Base-by-base conservation (phyloP, 2,329 filamentous ascomycete genomes). In the Paradendryphiella salina region DNA sequence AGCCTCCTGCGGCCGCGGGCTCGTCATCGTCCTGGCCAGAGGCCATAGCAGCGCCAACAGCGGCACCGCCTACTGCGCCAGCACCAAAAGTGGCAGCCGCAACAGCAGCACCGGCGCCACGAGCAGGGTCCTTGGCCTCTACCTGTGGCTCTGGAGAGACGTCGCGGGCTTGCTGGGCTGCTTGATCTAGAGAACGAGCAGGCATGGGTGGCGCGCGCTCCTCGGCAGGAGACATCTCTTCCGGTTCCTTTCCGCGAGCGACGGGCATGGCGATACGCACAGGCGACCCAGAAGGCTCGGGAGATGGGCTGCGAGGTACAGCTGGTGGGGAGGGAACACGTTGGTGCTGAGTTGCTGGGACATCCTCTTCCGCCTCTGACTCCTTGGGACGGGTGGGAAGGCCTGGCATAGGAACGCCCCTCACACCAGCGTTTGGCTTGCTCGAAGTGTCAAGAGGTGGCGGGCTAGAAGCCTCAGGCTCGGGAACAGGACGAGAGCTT, bases 201-300 rank as follows among this genome's bases (percentile, higher is more conserved):
- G 88, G 88, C 61, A 93, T 78, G 14, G 80, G 80, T 20, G 82
- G 79, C 31, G 78, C 77, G 34, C 76, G 66, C 18, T 76, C 73
- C 51, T 78, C 75, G 28, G 79, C 75, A 9, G 77, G 73, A 15
- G 82, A 79, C 62, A 86, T 79, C 23, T 81, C 69, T 26, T 76
- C 71, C 8, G 76, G 75, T 29, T 75, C 72, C 26, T 79, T 76
- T 43, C 80, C 82, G 50, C 88, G 88, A 42, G 84, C 80, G 47
- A 97, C 88, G 3, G 94, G 94, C 73, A 93, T 87, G 11, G 92
- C 91, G 60, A 97, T 82, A 41, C 88, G 88, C 56, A 95, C 86
- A 5, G 93, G 93, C 1, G 90, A 96, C 38, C 79, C 76, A 39
- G 85, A 81, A 41, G 77, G 77, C 41, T 80, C 78, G 41, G 82